Percentiles rank a stretch among this genome's conserved stretches.
These are phyloP conservation scores for Neurospora tetrasperma DNA, from an alignment of 495 filamentous ascomycete genomes.

Conservation along the genomic window DNA sequence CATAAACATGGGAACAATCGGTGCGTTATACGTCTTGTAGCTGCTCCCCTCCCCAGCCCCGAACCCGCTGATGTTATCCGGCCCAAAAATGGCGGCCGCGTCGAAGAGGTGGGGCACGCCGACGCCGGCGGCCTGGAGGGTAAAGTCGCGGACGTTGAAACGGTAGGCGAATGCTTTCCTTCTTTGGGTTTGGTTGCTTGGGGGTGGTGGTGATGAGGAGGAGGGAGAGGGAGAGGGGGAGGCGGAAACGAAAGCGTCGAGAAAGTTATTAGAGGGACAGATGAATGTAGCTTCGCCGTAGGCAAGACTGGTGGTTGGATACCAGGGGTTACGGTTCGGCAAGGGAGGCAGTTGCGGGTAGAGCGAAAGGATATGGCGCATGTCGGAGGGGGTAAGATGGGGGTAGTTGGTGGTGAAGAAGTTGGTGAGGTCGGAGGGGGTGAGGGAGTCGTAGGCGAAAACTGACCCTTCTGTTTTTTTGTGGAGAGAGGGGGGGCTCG, in stretches of 20 bases:
- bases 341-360: conserved; percentile 20
- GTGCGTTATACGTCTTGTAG: conserved; percentile 28
- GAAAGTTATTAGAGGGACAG: conserved; percentile 41
- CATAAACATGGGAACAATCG: conserved; percentile 27
- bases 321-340: conserved; percentile 25
- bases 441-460: conserved; percentile 39
- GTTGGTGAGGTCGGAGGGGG: conserved; percentile 29
- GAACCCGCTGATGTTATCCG: conserved; percentile 16
- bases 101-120: conserved; percentile 24
- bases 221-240: too few species aligned
- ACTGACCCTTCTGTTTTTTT: conserved; percentile 32
- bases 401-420: conserved; percentile 42
- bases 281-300: conserved; percentile 57
- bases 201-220: too few species aligned
- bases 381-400: conserved; percentile 35
- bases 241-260: conserved; percentile 11
- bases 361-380: conserved; percentile 23
- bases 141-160: conserved; percentile 18
- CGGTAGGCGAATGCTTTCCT: conserved; percentile 12
- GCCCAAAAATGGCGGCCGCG: conserved; percentile 33
- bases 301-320: conserved; percentile 34
- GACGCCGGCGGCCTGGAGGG: conserved; percentile 8
- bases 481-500: not conserved
- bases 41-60: conserved; percentile 7
- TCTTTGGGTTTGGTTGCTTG: not conserved